Conservation (phyloP, 1,284 basidiomycete genomes). For the Apiotrichum mycotoxinovorans region DNA sequence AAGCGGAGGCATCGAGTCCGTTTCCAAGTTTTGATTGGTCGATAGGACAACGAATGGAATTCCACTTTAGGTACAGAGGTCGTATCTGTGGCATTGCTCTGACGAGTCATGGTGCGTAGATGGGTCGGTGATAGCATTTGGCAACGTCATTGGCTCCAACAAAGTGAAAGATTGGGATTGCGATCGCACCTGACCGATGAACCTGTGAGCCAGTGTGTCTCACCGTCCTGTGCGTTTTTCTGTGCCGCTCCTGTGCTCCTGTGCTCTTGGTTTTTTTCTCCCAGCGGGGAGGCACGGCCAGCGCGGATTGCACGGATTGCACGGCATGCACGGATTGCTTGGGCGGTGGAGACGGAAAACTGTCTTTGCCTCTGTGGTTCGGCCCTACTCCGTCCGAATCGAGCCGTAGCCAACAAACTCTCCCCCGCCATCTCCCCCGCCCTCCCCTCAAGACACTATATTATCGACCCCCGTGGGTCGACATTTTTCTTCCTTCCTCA, state of each 20-base stretch:
- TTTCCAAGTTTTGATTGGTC: no score
- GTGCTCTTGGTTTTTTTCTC: no score
- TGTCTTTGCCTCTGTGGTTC: neutral
- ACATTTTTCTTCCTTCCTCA: slow-evolving; percentile 1
- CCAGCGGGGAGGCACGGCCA: no score
- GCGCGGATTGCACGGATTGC: no score
- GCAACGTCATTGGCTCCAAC: neutral
- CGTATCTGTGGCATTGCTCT: no score
- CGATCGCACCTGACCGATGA: neutral
- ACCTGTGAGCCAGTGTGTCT: no score
- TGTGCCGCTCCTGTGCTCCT: no score
- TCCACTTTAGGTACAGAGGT: no score
- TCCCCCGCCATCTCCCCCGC: neutral
- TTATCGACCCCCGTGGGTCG: neutral
- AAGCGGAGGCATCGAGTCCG: no score
- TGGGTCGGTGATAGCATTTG: neutral
- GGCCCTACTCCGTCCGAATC: slow-evolving; percentile 3
- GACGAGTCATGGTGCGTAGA: no score
- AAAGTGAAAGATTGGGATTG: neutral
- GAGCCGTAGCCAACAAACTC: neutral
- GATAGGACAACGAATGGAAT: no score
- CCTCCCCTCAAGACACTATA: slow-evolving; percentile 1
- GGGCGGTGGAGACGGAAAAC: neutral
- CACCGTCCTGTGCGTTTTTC: no score
- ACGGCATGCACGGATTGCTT: neutral